Evolutionary conservation across 257 asterid genomes (phyloP), one percentile per base, ranked within the genome.

Genomic region (Catharanthus roseus): DNA sequence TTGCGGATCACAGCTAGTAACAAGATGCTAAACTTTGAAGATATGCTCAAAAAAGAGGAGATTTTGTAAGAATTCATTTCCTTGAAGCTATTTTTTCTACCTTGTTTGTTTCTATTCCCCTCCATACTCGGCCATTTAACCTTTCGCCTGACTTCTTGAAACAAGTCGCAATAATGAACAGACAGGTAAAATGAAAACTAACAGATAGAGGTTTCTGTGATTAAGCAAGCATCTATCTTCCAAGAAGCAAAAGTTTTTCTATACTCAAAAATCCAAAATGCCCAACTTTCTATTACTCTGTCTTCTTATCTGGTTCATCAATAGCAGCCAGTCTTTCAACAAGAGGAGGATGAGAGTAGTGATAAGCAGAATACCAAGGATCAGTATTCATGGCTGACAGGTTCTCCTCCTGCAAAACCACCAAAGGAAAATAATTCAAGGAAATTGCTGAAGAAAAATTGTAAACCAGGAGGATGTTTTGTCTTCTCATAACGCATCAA

Each of bases 281-380:
- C 5, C 19, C 2, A 29, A 31, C 23, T 21, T 31, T 33, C 28
- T 33, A 47, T 85, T 86, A 92, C 74, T 90, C 89, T 0, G 87
- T 72, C 90, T 92, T 92, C 73, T 92, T 92, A 29, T 86, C 91
- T n/a, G 86, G 55, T 77, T 78, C 75, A 44, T 92, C 98, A 21
- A 92, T 84, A 21, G 97, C 97, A 47, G 95, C 88, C 82, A 93
- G 77, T 74, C 99, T 86, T 72, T 93, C 99, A 19, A 93, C 97
- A 29, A 93, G 84, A 15, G 96, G 99, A 75, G 99, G 99, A 77
- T 93, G 99, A 24, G 99, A 93, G 70, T 89, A 88, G 80, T 93
- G 97, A 81, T 93, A 93, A 31, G 99, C 99, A 3, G 99, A 93
- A 77, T 91, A 91, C 97, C 96, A 91, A 54, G 91, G 96, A 80